Evolutionary conservation across 2,329 filamentous ascomycete genomes (phyloP), one percentile per base, ranked within the genome.

Genomic region (Dactylellina drechsleri): DNA sequence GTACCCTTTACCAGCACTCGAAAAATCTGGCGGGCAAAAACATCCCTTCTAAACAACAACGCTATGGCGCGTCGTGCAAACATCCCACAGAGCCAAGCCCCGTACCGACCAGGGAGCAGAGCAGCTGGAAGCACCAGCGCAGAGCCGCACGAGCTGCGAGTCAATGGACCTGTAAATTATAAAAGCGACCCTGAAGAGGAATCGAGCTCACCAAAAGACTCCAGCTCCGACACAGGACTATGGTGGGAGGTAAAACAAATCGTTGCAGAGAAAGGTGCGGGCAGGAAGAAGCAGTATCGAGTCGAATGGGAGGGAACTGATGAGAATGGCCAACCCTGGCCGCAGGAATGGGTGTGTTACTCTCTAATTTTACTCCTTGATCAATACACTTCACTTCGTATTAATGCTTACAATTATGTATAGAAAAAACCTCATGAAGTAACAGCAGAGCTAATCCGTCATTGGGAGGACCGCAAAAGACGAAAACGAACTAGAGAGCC

Each of bases 271-370:
- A 20, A 52, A 13, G 43, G 71, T 3, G 59, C n/a, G 18, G 66
- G 62, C 10, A 36, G 49, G 6, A 67, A 59, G 26, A 64, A 60
- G 26, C 50, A 60, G 16, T 75, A 67, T 58, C 28, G 36, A 6
- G 53, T 75, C 2, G 64, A 75, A 56, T 75, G 64, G 64, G 64
- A 62, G 6, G 71, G 71, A 16, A 59, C 54, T 10, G 64, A 75
- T 16, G 45, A 54, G 8, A 36, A 52, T 36, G 64, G 64, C 10
- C 43, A 68, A 23, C 71, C 64, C n/a, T 75, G 71, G 71, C 71
- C 71, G 2, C 62, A 49, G 4, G 71, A 75, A 18, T 75, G 71
- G 71, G 71, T 75, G 15, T 20, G 71, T 64, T 40, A n/a, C n/a
- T n/a, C 5, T 10, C 2, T 7, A 18, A 18, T 28, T 45, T 18